A percentile compares a stretch with the other conserved stretches of the same genome.
Conservation (phyloP, 2,329 filamentous ascomycete species). For the Ceratocystiopsis sp. region DNA sequence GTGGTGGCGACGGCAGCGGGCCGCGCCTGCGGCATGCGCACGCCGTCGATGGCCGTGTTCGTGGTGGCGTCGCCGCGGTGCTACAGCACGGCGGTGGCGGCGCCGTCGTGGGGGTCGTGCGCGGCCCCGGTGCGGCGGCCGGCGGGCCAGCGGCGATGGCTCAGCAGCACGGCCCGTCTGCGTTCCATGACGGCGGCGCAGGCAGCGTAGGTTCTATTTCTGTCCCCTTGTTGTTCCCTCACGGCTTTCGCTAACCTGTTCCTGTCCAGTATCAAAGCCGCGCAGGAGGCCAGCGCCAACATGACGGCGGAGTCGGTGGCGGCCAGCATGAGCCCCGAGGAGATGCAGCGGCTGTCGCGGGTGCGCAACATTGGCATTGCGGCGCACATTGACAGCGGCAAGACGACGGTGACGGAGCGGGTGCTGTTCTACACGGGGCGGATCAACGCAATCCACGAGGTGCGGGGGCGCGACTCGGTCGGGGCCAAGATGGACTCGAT, state of each 20-base stretch:
- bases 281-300: constrained; percentile 31
- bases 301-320: constrained; percentile 46
- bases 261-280: constrained; percentile 28
- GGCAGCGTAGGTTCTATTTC: constrained; percentile 19
- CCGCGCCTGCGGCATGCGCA: no score
- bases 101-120: not conserved
- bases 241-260: not conserved
- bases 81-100: not conserved
- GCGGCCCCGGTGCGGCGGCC: not conserved
- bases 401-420: constrained; percentile 91
- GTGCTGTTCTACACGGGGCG: constrained; percentile 96
- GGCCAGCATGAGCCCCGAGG: constrained; percentile 63
- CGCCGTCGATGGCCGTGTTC: no score
- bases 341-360: constrained; percentile 59
- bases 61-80: no score
- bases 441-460: constrained; percentile 94
- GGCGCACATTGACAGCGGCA: constrained; percentile 96
- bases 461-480: constrained; percentile 82
- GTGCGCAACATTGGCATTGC: constrained; percentile 98
- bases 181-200: constrained; percentile 19
- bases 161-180: constrained; percentile 20
- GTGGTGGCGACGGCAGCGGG: no score
- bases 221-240: not conserved
- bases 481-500: constrained; percentile 99
- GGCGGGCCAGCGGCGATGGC: constrained; percentile 12